Evolutionary conservation across 306 rosid genomes (phyloP), one percentile per base, ranked within the genome.

Genomic region (Senna tora): DNA sequence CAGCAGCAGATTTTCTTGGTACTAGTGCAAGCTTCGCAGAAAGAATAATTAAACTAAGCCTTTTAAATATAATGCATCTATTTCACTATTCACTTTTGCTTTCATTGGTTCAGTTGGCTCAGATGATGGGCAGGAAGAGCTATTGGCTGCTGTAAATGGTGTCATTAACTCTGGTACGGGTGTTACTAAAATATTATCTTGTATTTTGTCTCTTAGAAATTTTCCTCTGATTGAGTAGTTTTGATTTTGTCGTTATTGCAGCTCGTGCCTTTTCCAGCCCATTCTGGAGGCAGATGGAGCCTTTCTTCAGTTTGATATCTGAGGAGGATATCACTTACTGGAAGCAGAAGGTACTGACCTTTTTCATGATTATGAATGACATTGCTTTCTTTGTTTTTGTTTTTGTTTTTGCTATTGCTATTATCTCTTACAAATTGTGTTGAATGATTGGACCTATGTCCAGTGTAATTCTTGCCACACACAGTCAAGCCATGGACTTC

Each of bases 201-300:
- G 25, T 73, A 28, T 62, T 67, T 79, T 54, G 38, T 28, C 47
- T 72, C 79, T 75, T 58, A 65, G 73, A 46, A 69, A 55, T 13
- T 69, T 59, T 30, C 17, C 49, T 43, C 67, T 75, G 69, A 72
- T 79, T 73, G 28, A 69, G 55, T 80, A 32, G 12, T 65, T 79
- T 78, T 83, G 10, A 70, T 77, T 64, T 78, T 80, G 61, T 73
- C 75, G 52, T 82, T 50, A 46, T 80, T 71, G 77, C 93, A 95
- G 99, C 81, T 77, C 72, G 65, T 65, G 77, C 86, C 76, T 85
- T 84, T 67, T 85, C 89, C 75, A 81, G 84, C 81, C 38, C 89
- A 57, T 95, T 92, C 74, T 95, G 99, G 99, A 81, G 64, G 87
- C 89, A 85, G 87, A 88, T 83, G 90, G 99, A 92, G 82, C 84